phyloP scores from a whole-genome alignment of 2,329 filamentous ascomycete genomes.

The Fusarium sp. region DNA sequence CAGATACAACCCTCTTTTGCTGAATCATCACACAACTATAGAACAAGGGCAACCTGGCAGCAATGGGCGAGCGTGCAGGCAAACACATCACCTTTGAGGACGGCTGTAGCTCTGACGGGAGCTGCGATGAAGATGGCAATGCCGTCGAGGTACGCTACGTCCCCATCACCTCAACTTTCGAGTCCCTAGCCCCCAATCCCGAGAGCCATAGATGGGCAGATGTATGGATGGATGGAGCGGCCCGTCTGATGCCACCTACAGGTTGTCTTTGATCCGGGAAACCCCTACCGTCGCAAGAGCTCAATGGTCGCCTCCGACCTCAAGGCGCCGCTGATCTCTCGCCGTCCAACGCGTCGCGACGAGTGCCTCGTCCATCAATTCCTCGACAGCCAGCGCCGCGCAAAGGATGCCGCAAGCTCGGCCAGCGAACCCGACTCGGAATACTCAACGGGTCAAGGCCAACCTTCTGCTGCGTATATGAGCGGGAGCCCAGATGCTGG shows the following conservation, averaged over 20 bases:
- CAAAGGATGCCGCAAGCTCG: conserved; percentile 47
- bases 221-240: neutral
- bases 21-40: conserved; percentile 2
- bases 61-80: conserved; percentile 36
- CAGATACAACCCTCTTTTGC: neutral
- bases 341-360: conserved; percentile 55
- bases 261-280: conserved; percentile 75
- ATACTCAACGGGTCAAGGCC: conserved; percentile 49
- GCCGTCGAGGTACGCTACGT: conserved; percentile 65
- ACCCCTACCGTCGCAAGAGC: conserved; percentile 76
- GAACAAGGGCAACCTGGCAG: neutral
- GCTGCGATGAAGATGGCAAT: conserved; percentile 65
- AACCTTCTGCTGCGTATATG: conserved; percentile 41
- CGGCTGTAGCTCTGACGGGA: conserved; percentile 58
- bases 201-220: neutral
- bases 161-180: neutral
- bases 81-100: conserved; percentile 53
- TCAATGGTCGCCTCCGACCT: conserved; percentile 72
- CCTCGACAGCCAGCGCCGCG: conserved; percentile 69
- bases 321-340: conserved; percentile 51
- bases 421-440: conserved; percentile 48
- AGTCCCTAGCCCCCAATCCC: neutral
- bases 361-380: conserved; percentile 78
- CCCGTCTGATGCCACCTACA: conserved; percentile 44
- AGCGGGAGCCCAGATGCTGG: conserved; percentile 30